Evolutionary conservation across 306 rosid species (phyloP).

Genomic region (Rosa rugosa): DNA sequence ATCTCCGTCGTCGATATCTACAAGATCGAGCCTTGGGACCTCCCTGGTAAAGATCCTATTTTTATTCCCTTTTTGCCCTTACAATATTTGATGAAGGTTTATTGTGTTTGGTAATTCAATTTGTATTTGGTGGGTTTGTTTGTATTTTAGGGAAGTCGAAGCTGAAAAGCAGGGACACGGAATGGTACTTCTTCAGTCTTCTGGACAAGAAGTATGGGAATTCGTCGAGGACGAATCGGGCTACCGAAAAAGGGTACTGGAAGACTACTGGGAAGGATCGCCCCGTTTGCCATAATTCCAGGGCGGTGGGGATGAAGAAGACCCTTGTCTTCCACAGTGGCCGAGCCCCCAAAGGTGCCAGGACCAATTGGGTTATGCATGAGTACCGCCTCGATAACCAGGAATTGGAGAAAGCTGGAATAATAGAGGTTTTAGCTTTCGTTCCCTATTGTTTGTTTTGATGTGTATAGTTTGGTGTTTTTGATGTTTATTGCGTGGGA

Average conservation of each 20-base stretch:
- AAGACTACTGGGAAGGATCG: constrained; percentile 97
- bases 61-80: neutral
- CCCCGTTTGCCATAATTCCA: constrained; percentile 26
- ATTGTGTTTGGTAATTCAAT: neutral
- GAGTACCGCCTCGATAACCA: constrained; percentile 70
- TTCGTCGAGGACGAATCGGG: constrained; percentile 80
- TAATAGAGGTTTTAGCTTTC: constrained; percentile 42
- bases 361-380: constrained; percentile 97
- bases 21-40: constrained; percentile 92
- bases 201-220: constrained; percentile 85
- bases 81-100: neutral
- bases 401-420: constrained; percentile 52
- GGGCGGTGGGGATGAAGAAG: constrained; percentile 79
- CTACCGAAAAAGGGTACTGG: constrained; percentile 89
- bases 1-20: constrained; percentile 71
- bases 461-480: neutral
- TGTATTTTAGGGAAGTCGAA: constrained; percentile 50
- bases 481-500: constrained; percentile 18
- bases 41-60: constrained; percentile 53
- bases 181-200: constrained; percentile 87
- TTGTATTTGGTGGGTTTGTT: neutral
- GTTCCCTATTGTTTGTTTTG: neutral
- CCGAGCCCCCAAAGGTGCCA: constrained; percentile 69
- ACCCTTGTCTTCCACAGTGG: constrained; percentile 86
- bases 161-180: constrained; percentile 76